Evolutionary conservation across 2,329 filamentous ascomycete species (phyloP).

Genomic region (Sporothrix variecibatus): DNA sequence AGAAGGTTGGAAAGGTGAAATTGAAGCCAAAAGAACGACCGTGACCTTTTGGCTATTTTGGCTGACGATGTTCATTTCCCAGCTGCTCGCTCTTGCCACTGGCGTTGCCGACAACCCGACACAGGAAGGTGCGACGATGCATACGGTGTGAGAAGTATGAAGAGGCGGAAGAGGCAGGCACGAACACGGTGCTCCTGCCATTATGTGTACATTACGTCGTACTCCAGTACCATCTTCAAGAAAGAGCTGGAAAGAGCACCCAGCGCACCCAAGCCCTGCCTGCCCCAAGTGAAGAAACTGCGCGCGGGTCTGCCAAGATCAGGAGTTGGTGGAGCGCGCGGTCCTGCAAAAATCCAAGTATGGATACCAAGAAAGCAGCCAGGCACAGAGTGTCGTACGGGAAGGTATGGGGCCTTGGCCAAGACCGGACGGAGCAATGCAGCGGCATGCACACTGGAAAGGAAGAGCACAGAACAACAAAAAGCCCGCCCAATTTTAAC

Average conservation of each 20-base stretch:
- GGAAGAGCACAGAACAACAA: not conserved
- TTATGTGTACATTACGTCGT: not conserved
- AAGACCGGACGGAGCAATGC: not conserved
- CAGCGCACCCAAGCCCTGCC: not conserved
- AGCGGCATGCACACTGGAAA: not conserved
- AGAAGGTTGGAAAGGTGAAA: not conserved
- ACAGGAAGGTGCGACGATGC: conserved; percentile 4
- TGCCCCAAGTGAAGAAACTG: not conserved
- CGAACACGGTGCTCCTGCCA: not conserved
- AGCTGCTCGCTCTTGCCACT: conserved; percentile 8
- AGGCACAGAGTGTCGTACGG: not conserved
- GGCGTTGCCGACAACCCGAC: conserved; percentile 4
- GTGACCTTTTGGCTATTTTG: not conserved
- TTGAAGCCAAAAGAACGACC: conserved; percentile 7
- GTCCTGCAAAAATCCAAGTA: conserved; percentile 2
- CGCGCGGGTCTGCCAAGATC: conserved; percentile 8
- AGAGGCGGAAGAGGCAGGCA: not conserved
- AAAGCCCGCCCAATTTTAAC: not conserved
- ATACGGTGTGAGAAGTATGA: too few species aligned
- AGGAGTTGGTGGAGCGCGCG: not conserved
- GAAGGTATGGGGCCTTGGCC: not conserved
- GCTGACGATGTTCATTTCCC: conserved; percentile 18
- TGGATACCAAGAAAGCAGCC: not conserved
- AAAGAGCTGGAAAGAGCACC: not conserved
- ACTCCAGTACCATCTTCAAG: not conserved